Conservation (phyloP, 768 basidiomycete species). For the Leucogyrophana mollusca region DNA sequence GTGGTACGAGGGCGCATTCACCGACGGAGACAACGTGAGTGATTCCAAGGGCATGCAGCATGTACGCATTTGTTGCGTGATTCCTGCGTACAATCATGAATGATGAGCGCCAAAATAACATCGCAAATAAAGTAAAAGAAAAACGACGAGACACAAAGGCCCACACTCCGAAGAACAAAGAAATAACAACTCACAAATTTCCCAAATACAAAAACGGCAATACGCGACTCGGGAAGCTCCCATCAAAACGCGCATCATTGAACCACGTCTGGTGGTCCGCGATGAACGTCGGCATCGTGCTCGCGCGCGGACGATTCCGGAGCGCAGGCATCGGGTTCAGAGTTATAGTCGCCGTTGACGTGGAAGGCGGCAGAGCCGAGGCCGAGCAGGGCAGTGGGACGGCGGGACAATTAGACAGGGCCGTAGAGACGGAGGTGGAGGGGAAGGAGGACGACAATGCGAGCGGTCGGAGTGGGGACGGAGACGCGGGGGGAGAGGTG, state of each 20-base stretch:
- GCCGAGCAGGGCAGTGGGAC: not conserved
- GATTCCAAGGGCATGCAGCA: constrained; percentile 94
- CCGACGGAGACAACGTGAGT: constrained; percentile 97
- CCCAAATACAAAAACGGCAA: constrained; percentile 93
- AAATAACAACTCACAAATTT: constrained; percentile 67
- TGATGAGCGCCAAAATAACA: not conserved
- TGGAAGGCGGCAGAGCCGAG: too few relatives aligned
- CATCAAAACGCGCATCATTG: constrained; percentile 89
- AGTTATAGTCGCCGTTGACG: not conserved
- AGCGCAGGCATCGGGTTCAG: not conserved
- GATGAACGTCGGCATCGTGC: constrained; percentile 63
- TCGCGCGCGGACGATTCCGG: constrained; percentile 65
- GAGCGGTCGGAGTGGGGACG: constrained; percentile 18
- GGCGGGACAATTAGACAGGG: not conserved
- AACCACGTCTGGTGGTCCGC: constrained; percentile 92
- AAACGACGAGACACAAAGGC: not conserved
- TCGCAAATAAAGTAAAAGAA: not conserved
- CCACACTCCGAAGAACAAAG: not conserved
- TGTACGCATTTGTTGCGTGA: constrained; percentile 91
- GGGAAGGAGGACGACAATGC: constrained; percentile 4
- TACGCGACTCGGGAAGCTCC: constrained; percentile 92
- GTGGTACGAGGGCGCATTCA: constrained; percentile 88
- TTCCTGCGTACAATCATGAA: constrained; percentile 63
- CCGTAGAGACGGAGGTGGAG: not conserved
- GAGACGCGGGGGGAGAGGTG: not conserved